Base-by-base conservation (phyloP, 306 rosid species). In the Cicer bijugum region DNA sequence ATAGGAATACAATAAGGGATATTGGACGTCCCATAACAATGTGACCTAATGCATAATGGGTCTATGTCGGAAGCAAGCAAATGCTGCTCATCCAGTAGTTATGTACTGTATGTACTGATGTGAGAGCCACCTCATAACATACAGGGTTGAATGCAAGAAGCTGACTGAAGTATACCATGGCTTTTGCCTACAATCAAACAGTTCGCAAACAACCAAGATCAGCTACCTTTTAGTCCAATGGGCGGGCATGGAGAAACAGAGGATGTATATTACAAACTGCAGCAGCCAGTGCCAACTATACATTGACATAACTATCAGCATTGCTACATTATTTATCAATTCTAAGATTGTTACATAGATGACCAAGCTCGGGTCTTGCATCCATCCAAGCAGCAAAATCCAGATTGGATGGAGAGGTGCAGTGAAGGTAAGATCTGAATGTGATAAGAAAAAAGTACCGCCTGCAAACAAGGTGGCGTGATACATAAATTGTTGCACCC, bases 311-410 rank as follows among this genome's bases (percentile, higher is more conserved):
- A 59, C 43, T 65, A 78, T 37, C 63, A 75, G 72, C 82, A 69
- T 56, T 69, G 63, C 80, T 59, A 69, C 23, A 61, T 84, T 78
- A 92, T 78, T 88, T 90, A 83, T 90, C 96, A 33, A 92, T 87
- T 81, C 94, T 82, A 15, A 92, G 94, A 81, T 92, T 92, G 75
- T 88, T 88, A 78, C 92, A 92, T 53, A 92, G 82, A 85, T 92
- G 96, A 65, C 97, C 96, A 45, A 92, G 96, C 85, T 92, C 97
- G 16, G 97, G 97, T 83, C 97, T 84, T n/a, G 84, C 96, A 42
- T 87, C 70, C 96, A 92, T 92, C 97, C 97, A 92, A 7, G 83
- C 85, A 40, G 89, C 23, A 66, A 90, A 90, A 55, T 75, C 71
- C 81, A 55, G 65, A 56, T 84, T 56, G 9, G 78, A 78, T 19